Percentiles rank a stretch among this genome's conserved stretches.
These are phyloP conservation scores for Exophiala calicioides DNA, from an alignment of 2,329 filamentous ascomycete genomes.

Conservation along the genomic window DNA sequence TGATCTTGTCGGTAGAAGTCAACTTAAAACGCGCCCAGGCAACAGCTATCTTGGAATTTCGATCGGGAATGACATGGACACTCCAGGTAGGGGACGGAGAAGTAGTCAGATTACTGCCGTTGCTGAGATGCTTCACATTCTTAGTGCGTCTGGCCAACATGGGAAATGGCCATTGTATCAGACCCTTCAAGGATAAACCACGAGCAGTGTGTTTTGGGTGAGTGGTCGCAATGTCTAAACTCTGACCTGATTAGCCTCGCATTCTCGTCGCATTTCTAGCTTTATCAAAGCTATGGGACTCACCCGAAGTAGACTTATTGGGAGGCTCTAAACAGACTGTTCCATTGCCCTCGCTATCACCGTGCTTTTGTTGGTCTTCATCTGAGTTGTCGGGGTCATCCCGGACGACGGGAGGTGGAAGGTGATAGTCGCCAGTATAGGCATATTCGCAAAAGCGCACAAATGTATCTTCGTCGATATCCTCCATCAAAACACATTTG, in stretches of 20 bases:
- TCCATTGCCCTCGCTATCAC: neutral
- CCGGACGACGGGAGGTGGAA: conserved; percentile 33
- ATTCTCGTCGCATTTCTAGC: too few relatives aligned
- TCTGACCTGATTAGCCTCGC: too few relatives aligned
- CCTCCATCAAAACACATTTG: conserved; percentile 42
- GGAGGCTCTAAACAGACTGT: too few relatives aligned
- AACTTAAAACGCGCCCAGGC: conserved; percentile 2
- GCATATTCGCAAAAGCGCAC: conserved; percentile 52
- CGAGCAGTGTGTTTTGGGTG: too few relatives aligned
- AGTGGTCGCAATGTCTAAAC: too few relatives aligned
- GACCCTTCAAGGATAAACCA: too few relatives aligned
- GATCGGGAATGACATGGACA: neutral
- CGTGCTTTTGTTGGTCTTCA: neutral
- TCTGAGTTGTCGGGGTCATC: neutral
- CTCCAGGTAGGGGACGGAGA: too few relatives aligned
- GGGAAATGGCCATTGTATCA: too few relatives aligned
- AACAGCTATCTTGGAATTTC: conserved; percentile 2
- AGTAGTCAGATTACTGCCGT: too few relatives aligned
- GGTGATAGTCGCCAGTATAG: conserved; percentile 51
- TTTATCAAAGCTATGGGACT: too few relatives aligned
- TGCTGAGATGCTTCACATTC: neutral
- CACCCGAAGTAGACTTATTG: too few relatives aligned
- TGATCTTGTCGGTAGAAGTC: neutral
- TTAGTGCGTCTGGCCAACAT: too few relatives aligned
- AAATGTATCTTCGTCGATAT: conserved; percentile 53